Evolutionary conservation across 441 rosid genomes (phyloP).

Genomic region (Erysimum pusillum): DNA sequence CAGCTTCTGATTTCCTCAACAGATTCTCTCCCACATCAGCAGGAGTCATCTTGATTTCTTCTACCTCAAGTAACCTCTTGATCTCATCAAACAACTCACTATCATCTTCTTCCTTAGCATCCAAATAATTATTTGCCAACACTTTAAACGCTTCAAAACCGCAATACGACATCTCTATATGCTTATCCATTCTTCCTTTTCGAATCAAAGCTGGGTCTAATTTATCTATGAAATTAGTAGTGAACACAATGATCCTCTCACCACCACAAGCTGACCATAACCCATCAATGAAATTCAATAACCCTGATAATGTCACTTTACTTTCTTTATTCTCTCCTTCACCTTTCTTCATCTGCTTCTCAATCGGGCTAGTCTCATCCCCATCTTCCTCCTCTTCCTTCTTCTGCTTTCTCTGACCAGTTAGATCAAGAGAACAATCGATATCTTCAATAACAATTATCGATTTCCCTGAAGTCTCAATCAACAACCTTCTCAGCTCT

Average conservation of each 20-base stretch:
- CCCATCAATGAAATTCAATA: constrained; percentile 72
- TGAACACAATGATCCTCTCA: constrained; percentile 49
- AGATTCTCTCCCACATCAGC: constrained; percentile 48
- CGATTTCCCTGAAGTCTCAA: constrained; percentile 65
- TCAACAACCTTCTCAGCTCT: constrained; percentile 65
- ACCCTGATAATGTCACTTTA: constrained; percentile 75
- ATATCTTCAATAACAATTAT: constrained; percentile 76
- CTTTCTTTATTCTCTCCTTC: constrained; percentile 48
- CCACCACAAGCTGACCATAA: constrained; percentile 82
- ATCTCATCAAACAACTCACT: constrained; percentile 29
- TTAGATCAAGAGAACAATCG: constrained; percentile 78
- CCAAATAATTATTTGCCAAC: constrained; percentile 40
- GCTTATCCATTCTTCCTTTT: constrained; percentile 46
- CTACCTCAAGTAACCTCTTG: constrained; percentile 38
- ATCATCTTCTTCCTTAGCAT: constrained; percentile 27
- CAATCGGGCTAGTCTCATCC: constrained; percentile 39
- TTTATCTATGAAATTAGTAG: constrained; percentile 40
- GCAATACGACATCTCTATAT: constrained; percentile 44
- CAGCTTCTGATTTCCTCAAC: constrained; percentile 33
- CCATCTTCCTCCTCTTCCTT: constrained; percentile 40
- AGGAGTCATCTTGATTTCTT: constrained; percentile 43
- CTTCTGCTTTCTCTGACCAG: constrained; percentile 60
- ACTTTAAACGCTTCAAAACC: constrained; percentile 43
- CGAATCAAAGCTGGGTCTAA: constrained; percentile 42
- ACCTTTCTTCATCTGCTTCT: constrained; percentile 44